phyloP scores from a whole-genome alignment of 2,329 filamentous ascomycete species.

The Fragosphaeria purpurea region DNA sequence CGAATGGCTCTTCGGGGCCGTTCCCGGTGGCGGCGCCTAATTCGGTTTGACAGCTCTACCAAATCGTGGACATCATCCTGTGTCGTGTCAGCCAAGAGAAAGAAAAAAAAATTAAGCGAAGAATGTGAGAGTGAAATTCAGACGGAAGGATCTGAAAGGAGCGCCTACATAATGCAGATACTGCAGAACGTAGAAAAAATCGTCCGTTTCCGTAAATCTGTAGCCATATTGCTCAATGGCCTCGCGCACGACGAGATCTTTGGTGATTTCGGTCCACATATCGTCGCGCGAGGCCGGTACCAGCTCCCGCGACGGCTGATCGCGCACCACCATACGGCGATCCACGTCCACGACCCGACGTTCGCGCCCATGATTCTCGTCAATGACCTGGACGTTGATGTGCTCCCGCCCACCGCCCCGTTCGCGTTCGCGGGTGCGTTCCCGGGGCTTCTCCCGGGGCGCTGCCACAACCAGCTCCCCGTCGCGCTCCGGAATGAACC shows the following conservation, averaged over 20 bases:
- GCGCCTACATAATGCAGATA: constrained; percentile 76
- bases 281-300: constrained; percentile 42
- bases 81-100: constrained; percentile 21
- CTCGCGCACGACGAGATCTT: constrained; percentile 77
- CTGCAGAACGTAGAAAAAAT: constrained; percentile 86
- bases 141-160: neutral
- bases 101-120: neutral
- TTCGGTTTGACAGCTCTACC: constrained; percentile 72
- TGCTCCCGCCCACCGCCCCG: constrained; percentile 21
- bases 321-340: constrained; percentile 31
- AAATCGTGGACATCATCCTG: constrained; percentile 82
- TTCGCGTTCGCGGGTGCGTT: constrained; percentile 17
- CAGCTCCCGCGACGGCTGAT: constrained; percentile 21
- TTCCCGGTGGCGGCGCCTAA: constrained; percentile 51
- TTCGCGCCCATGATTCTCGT: constrained; percentile 30
- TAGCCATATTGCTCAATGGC: constrained; percentile 80
- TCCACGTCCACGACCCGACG: constrained; percentile 40
- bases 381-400: constrained; percentile 37
- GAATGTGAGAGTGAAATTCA: neutral
- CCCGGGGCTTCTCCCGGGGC: constrained; percentile 8
- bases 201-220: constrained; percentile 80
- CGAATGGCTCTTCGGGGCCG: constrained; percentile 48
- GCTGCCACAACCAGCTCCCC: constrained; percentile 21
- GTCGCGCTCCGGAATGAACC: constrained; percentile 62
- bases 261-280: constrained; percentile 96